Evolutionary conservation across 352 stramenopile genomes (phyloP), one percentile per base, ranked within the genome.

Genomic region (Sclerospora graminicola): DNA sequence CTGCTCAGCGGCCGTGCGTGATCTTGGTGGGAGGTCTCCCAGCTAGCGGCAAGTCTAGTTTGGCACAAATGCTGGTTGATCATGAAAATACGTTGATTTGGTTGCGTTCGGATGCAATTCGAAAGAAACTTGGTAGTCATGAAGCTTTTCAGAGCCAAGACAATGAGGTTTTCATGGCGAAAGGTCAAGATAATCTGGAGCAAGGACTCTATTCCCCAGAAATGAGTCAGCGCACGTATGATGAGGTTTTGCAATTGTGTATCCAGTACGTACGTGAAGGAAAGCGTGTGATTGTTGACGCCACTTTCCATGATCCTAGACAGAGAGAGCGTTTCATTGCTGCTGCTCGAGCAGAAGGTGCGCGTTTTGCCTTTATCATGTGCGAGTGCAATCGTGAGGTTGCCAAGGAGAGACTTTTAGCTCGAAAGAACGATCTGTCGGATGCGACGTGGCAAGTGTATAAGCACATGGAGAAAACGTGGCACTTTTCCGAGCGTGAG

Each of bases 381-480:
- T 82, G 69, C 45, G 64, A 77, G 28, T 87, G 75, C 44, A 60
- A 84, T 52, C 75, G 71, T 2, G 75, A 87, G 52, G 80, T 84
- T 45, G 61, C 72, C 49, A 74, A 69, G 24, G 71, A 71, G 1
- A 64, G 75, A 21, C 58, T 87, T 56, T 36, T 84, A 8, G 69
- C 69, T 18, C 66, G 71, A 21, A 70, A 81, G 43, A 60, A 75
- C 41, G 63, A 80, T 16, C 43, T 84, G 2, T 84, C 71, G 41
- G 69, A 84, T 41, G 74, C 74, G 7, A 84, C 69, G 28, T 87
- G 75, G 75, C 57, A 63, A 20, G 66, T 86, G 6, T 86, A 66
- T 24, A 66, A 86, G 45, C 35, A 51, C n/a, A 83, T 86, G 61
- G 74, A 87, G 52, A 52, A 52, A 33, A 14, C 27, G 15, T 84